Evolutionary conservation across 768 basidiomycete genomes (phyloP).

Genomic region (Trametes sanguinea): DNA sequence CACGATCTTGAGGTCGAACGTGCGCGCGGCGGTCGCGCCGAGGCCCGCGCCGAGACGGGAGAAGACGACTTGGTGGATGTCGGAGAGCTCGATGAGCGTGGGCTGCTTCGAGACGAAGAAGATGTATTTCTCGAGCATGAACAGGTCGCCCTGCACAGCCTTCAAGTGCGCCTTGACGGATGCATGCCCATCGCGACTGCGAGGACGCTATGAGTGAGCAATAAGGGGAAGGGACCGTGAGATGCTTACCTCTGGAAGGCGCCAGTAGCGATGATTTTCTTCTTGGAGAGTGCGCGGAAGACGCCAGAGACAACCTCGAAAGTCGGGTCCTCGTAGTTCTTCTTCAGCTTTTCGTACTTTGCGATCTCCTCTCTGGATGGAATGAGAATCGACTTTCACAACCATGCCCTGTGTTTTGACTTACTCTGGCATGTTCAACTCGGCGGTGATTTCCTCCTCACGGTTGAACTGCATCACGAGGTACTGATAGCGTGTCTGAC

Average conservation of each 20-base stretch:
- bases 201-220: background rate
- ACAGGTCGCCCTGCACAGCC: constrained; percentile 94
- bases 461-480: constrained; percentile 97
- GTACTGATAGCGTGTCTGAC: constrained; percentile 97
- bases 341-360: constrained; percentile 83
- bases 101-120: constrained; percentile 98
- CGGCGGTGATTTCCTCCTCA: constrained; percentile 96
- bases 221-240: background rate
- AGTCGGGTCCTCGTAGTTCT: constrained; percentile 92
- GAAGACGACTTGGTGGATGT: constrained; percentile 89
- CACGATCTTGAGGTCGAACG: constrained; percentile 91
- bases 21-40: constrained; percentile 80
- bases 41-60: constrained; percentile 90
- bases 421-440: constrained; percentile 90
- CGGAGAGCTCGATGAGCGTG: constrained; percentile 83
- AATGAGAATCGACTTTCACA: constrained; percentile 4
- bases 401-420: constrained; percentile 31
- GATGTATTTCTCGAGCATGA: constrained; percentile 96
- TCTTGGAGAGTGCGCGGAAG: constrained; percentile 86
- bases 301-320: constrained; percentile 94
- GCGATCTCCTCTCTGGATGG: constrained; percentile 66
- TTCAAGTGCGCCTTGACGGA: constrained; percentile 99
- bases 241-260: constrained; percentile 74
- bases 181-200: constrained; percentile 83
- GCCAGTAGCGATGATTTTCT: constrained; percentile 89